These are phyloP conservation scores for Fusarium heterosporum DNA, from an alignment of 2,329 filamentous ascomycete species.

Conservation along the genomic window DNA sequence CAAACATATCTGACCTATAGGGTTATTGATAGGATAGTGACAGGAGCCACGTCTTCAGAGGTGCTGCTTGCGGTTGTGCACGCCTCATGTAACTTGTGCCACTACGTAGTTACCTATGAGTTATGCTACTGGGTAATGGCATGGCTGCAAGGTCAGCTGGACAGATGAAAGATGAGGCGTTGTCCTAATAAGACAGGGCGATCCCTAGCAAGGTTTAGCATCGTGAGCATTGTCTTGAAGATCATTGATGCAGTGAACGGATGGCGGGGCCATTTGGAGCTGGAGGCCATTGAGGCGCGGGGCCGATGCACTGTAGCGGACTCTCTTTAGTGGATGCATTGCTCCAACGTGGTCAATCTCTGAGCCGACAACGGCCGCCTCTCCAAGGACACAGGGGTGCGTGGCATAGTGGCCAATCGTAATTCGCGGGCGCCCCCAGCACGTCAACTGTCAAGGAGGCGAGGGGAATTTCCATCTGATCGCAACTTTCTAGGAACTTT, in stretches of 20 bases:
- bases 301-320: conserved; percentile 26
- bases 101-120: conserved; percentile 27
- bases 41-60: conserved; percentile 27
- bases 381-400: conserved; percentile 9
- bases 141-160: conserved; percentile 38
- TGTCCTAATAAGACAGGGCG: conserved; percentile 24
- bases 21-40: conserved; percentile 13
- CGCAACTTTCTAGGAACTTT: conserved; percentile 9
- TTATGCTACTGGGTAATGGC: conserved; percentile 28
- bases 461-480: conserved; percentile 40
- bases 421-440: conserved; percentile 35
- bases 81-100: conserved; percentile 38
- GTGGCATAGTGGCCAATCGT: conserved; percentile 29
- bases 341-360: conserved; percentile 28
- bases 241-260: conserved; percentile 16
- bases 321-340: conserved; percentile 16
- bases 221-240: conserved; percentile 18
- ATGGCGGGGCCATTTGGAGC: conserved; percentile 14
- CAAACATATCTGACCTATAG: conserved; percentile 17
- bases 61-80: conserved; percentile 28
- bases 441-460: conserved; percentile 32
- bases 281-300: background rate
- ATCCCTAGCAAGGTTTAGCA: conserved; percentile 35
- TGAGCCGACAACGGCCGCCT: conserved; percentile 31
- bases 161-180: conserved; percentile 21